These are phyloP conservation scores for Diaporthe helianthi DNA, from an alignment of 2,329 filamentous ascomycete species.

Conservation along the genomic window DNA sequence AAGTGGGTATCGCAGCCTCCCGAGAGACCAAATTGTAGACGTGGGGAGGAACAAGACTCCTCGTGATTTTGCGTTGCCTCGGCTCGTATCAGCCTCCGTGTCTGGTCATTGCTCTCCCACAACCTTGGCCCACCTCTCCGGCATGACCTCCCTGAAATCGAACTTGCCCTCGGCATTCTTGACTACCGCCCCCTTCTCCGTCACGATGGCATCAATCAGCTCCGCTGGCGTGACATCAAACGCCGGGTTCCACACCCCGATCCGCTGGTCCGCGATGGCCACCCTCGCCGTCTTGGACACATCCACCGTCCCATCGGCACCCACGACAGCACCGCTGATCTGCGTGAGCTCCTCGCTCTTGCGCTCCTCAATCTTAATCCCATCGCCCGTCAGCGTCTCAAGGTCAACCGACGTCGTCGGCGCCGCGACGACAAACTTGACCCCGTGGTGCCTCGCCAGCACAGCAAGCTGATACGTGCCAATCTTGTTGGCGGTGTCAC, in stretches of 20 bases:
- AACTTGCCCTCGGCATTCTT: constrained; percentile 77
- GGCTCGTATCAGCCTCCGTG: not conserved
- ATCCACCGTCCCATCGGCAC: constrained; percentile 68
- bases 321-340: constrained; percentile 77
- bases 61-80: not conserved
- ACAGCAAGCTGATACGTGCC: constrained; percentile 94
- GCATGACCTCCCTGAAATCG: constrained; percentile 63
- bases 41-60: not conserved
- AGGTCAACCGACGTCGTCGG: constrained; percentile 95
- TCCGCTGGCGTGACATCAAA: constrained; percentile 93
- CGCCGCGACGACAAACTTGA: constrained; percentile 95
- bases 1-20: not conserved
- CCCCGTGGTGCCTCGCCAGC: constrained; percentile 83
- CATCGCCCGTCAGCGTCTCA: constrained; percentile 74
- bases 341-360: constrained; percentile 82
- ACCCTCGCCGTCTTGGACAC: constrained; percentile 71
- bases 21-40: not conserved
- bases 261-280: constrained; percentile 78
- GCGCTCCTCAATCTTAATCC: constrained; percentile 91
- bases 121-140: constrained; percentile 58
- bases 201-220: constrained; percentile 93
- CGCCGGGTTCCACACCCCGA: constrained; percentile 93
- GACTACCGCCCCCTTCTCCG: constrained; percentile 86
- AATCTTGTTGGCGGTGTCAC: constrained; percentile 98
- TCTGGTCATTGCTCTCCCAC: constrained; percentile 38